A percentile compares a stretch with the other conserved stretches of the same genome.
phyloP scores from a whole-genome alignment of 2,329 filamentous ascomycete genomes.

The Daldinia eschscholtzii region DNA sequence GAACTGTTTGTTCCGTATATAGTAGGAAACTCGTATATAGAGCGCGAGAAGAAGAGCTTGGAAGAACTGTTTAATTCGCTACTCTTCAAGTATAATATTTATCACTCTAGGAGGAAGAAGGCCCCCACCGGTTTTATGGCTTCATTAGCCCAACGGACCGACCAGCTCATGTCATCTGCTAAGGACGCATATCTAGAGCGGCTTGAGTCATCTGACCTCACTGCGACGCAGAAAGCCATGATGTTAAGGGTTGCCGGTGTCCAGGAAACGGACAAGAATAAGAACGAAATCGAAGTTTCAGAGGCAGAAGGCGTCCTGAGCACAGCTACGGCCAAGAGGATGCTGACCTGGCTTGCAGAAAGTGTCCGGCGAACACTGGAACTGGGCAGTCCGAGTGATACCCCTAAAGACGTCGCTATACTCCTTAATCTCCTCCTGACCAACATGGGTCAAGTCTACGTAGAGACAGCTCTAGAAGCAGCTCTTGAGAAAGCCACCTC shows the following conservation, averaged over 20 bases:
- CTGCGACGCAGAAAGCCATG: constrained; percentile 88
- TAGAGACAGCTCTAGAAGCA: constrained; percentile 76
- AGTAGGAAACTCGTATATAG: constrained; percentile 77
- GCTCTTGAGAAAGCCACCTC: constrained; percentile 78
- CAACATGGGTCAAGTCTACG: constrained; percentile 87
- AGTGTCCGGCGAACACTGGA: constrained; percentile 92
- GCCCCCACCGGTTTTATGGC: constrained; percentile 92
- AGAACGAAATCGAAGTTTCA: constrained; percentile 88
- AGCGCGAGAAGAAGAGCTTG: constrained; percentile 75
- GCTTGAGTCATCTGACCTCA: constrained; percentile 89
- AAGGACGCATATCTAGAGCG: constrained; percentile 92
- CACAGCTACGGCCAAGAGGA: constrained; percentile 90
- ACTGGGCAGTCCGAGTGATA: constrained; percentile 87
- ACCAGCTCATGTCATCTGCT: constrained; percentile 86
- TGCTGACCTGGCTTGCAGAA: constrained; percentile 98
- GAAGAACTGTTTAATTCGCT: constrained; percentile 90
- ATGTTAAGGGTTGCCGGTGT: constrained; percentile 90
- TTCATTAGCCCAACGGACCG: constrained; percentile 88
- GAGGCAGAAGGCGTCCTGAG: constrained; percentile 90
- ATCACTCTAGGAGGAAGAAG: constrained; percentile 89
- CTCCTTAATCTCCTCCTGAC: constrained; percentile 85
- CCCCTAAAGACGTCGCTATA: constrained; percentile 91
- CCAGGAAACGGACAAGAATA: constrained; percentile 78
- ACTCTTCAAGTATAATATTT: constrained; percentile 97
- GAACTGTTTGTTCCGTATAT: constrained; percentile 81